Percentiles rank a stretch among this genome's conserved stretches.
Conservation (phyloP, 2,329 filamentous ascomycete species). For the Aureobasidium vineae region DNA sequence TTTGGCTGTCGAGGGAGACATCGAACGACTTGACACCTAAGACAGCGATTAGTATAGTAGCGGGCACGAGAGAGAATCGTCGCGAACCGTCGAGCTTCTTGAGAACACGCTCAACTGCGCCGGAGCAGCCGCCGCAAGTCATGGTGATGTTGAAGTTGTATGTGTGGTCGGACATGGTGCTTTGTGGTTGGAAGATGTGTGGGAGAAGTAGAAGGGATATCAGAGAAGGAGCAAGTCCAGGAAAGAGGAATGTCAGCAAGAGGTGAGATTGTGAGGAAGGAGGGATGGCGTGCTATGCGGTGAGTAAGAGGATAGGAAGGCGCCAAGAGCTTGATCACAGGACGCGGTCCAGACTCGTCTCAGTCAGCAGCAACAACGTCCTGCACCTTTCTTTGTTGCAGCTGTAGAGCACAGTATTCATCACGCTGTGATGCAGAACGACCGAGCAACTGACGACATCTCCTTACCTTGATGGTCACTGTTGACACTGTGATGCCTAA, state of each 20-base stretch:
- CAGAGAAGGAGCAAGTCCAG: not conserved
- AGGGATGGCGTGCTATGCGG: slow-evolving; percentile 15
- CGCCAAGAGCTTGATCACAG: slow-evolving; percentile 19
- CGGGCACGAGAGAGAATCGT: not conserved
- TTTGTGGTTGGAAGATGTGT: not conserved
- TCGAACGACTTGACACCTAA: slow-evolving; percentile 82
- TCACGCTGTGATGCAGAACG: too few species aligned
- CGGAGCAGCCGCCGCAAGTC: slow-evolving; percentile 95
- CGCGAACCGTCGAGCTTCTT: slow-evolving; percentile 82
- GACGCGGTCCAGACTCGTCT: slow-evolving; percentile 7
- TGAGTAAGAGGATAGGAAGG: not conserved
- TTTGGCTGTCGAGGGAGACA: slow-evolving; percentile 83
- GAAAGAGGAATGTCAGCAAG: not conserved
- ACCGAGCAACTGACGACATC: not conserved
- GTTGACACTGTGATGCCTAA: not conserved
- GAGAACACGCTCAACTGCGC: slow-evolving; percentile 86
- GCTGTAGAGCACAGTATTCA: not conserved
- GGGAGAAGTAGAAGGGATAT: not conserved
- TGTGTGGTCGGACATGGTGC: slow-evolving; percentile 70
- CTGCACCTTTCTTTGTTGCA: not conserved
- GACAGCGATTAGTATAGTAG: not conserved
- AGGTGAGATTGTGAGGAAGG: slow-evolving; percentile 5
- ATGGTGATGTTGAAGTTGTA: slow-evolving; percentile 96
- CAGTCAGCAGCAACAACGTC: not conserved
- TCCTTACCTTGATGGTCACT: not conserved